Evolutionary conservation across 2,329 filamentous ascomycete genomes (phyloP).

Genomic region (Fusarium clavum): DNA sequence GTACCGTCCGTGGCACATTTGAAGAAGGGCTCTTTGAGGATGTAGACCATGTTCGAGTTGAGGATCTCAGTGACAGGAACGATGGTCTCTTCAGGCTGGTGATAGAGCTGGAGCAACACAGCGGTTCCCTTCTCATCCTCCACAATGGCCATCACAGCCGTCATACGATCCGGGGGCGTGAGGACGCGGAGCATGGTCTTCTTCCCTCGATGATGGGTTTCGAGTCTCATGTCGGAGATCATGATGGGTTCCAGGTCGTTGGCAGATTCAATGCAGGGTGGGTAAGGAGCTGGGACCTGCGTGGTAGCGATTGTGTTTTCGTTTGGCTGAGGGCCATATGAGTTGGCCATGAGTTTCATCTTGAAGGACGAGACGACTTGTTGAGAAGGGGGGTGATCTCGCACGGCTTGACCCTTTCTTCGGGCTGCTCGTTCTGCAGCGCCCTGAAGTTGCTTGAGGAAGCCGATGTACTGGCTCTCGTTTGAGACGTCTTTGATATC

Average conservation of each 20-base stretch:
- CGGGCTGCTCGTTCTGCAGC: not conserved
- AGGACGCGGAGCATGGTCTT: slow-evolving; percentile 34
- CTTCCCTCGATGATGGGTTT: slow-evolving; percentile 36
- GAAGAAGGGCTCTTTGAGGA: slow-evolving; percentile 68
- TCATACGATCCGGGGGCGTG: slow-evolving; percentile 32
- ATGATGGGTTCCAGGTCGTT: not conserved
- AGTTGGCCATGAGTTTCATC: not conserved
- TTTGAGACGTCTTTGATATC: slow-evolving; percentile 10
- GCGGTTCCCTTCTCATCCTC: slow-evolving; percentile 54
- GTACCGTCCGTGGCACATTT: slow-evolving; percentile 53
- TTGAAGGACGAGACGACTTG: not conserved
- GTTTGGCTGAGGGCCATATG: rapidly evolving
- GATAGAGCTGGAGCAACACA: slow-evolving; percentile 54
- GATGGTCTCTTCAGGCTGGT: slow-evolving; percentile 54
- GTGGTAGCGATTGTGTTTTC: not conserved
- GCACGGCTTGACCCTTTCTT: slow-evolving; percentile 1
- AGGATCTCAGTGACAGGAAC: slow-evolving; percentile 52
- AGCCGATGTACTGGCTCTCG: not conserved
- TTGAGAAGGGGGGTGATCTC: not conserved
- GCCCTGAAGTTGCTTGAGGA: not conserved
- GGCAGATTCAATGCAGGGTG: not conserved
- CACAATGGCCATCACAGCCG: slow-evolving; percentile 47
- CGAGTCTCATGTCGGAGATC: slow-evolving; percentile 18
- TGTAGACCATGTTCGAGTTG: slow-evolving; percentile 39
- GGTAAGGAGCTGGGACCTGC: slow-evolving; percentile 1